Evolutionary conservation across 2,329 filamentous ascomycete genomes (phyloP), one percentile per base, ranked within the genome.

Genomic region (Aspergillus jensenii): DNA sequence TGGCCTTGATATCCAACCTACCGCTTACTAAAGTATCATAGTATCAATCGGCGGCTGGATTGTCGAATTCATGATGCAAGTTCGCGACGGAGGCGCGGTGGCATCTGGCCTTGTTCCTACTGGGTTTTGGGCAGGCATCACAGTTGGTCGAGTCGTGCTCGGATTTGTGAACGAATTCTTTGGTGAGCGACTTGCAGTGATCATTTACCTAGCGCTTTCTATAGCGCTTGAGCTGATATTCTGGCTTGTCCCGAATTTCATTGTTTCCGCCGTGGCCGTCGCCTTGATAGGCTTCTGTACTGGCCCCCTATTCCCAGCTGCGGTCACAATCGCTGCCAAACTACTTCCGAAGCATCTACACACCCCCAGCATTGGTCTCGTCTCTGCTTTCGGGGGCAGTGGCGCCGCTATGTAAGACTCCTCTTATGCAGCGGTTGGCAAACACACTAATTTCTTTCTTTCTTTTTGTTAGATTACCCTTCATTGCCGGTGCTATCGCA

Each of bases 41-140:
- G 55, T 62, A 43, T 56, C 56, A 6, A 45, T 62, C 4, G 49
- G 52, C 14, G 89, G 89, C 31, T 91, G 89, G 89, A 86, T 93
- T 60, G 87, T 90, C 52, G 85, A 85, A 2, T 91, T 92, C 71
- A 92, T 93, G 88, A 82, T 90, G n/a, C 76, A 82, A 25, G 86
- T 89, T 11, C 82, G 90, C 7, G 71, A 85, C 25, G 88, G 85
- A 3, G 81, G 78, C 23, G 76, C 84, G 0, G 91, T 91, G 66
- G 79, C 84, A 4, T 84, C 86, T 15, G 89, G 89, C 3, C 82
- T 91, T 72, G 84, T 84, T 0, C 85, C 85, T 0, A 91, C 88
- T 0, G 85, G 88, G 0, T 93, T 91, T 74, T 93, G 90, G 90
- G 82, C 89, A 43, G 90, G 90, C 0, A 79, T 93, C 62, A 90